A percentile compares a stretch with the other conserved stretches of the same genome.
phyloP scores from a whole-genome alignment of 164 flowering plant genomes.

The Chimonanthus salicifolius region DNA sequence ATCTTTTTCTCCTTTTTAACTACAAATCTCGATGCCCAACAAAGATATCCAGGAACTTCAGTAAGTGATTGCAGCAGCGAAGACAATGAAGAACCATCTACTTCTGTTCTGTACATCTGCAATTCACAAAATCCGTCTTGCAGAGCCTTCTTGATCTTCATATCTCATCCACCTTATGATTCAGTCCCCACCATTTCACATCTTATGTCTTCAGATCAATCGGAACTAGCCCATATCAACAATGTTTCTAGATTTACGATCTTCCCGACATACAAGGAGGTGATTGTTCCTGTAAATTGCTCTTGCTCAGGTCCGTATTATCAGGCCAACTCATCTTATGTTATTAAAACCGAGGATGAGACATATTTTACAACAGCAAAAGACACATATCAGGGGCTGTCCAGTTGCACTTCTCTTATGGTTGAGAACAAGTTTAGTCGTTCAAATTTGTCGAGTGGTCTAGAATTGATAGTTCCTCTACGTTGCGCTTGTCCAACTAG shows the following conservation, averaged over 20 bases:
- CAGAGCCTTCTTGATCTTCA: conserved; percentile 48
- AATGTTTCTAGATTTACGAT: conserved; percentile 26
- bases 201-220: conserved; percentile 27
- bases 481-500: conserved; percentile 66
- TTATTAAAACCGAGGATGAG: conserved; percentile 21
- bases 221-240: conserved; percentile 37
- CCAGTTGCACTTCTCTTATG: conserved; percentile 57
- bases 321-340: conserved; percentile 47
- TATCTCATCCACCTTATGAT: conserved; percentile 36
- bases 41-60: conserved; percentile 28
- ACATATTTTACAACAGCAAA: conserved; percentile 49
- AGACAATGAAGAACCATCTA: conserved; percentile 10
- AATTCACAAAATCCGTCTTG: conserved; percentile 37
- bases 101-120: conserved; percentile 42
- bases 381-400: conserved; percentile 56
- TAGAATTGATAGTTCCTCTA: conserved; percentile 38
- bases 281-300: conserved; percentile 60
- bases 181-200: conserved; percentile 31
- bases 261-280: conserved; percentile 24
- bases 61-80: conserved; percentile 38
- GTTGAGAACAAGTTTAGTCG: conserved; percentile 31
- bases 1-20: too few relatives aligned
- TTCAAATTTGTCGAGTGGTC: conserved; percentile 14
- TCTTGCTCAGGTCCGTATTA: conserved; percentile 41
- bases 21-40: conserved; percentile 26